Evolutionary conservation across 2,329 filamentous ascomycete species (phyloP), one percentile per base, ranked within the genome.

Genomic region (Ophiocordyceps camponoti-leonardi): DNA sequence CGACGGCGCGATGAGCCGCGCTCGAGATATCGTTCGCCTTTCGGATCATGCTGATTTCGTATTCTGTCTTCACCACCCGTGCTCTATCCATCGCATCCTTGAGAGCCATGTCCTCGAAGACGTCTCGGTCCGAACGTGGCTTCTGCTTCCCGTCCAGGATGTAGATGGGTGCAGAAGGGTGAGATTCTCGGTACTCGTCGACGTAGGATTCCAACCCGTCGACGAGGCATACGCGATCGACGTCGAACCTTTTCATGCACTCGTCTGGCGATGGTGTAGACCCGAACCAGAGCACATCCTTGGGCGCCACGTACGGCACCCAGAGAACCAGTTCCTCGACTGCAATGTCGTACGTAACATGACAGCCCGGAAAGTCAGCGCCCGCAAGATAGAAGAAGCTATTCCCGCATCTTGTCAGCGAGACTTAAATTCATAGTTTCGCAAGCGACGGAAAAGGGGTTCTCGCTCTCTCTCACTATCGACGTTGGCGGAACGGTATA

Each of bases 41-140:
- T 16, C 82, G 78, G 55, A 96, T 82, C 52, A 92, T 74, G 4
- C 76, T 78, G 45, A 96, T 72, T 58, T 98, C 90, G 58, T 93
- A 86, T n/a, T 75, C 71, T 42, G 84, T 81, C 66, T 96, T 96
- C 61, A 85, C 70, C 2, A 90, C 81, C 30, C 90, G 81, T 20
- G 82, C 81, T 46, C 77, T 72, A 57, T 94, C 82, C 63, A 95
- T 88, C 44, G 84, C 83, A 1, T 72, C 72, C 50, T 73, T 73
- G 11, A 95, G 68, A 11, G 62, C 64, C 14, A 59, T 57, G 41
- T 62, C 60, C 58, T 82, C 69, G 50, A 79, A 61, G 26, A 54
- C 53, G 5, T 12, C 18, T 10, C 19, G 13, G 13, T 22, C 14
- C 18, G 1, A 13, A 52, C 6, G 55, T 54, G 41, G 54, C 50